Evolutionary conservation across 495 filamentous ascomycete species (phyloP), one percentile per base, ranked within the genome.

Genomic region (Poronia punctata): DNA sequence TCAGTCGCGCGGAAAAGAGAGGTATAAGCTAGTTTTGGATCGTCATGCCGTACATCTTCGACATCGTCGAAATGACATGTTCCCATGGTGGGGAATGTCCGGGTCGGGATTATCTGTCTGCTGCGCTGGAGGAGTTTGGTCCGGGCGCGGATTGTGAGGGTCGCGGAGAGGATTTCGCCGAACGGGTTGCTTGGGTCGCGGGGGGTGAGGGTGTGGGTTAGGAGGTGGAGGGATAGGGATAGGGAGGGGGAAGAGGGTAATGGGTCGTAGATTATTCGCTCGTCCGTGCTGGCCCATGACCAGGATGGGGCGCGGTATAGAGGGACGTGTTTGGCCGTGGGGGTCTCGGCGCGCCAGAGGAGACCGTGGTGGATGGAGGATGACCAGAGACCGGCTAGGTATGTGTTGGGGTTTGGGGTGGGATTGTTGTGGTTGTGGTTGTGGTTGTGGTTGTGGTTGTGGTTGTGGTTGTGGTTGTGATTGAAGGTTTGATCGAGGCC

Each of bases 241-340:
- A 16, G 29, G 11, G n/a, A 4, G 32, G 19, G 19, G 7, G 10
- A 21, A 14, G 35, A 31, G 35, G 26, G 24, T 33, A 11, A n/a
- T 17, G 4, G 10, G 11, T 12, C 5, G n/a, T 25, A 42, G 11
- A 35, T 2, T 4, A 48, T 15, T 22, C 28, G 20, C 29, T 41
- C 46, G 38, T 53, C 40, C 10, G 48, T 27, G 10, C 16, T 17
- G 15, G 44, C 46, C 49, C 49, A 52, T 3, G 49, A 52, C 49
- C 49, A 52, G 5, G 49, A 46, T n/a, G 49, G 49, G 12, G 44
- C 44, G 15, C 46, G 38, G 43, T 53, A 53, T 11, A 16, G 11
- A 18, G 15, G 27, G 15, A 24, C 22, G 23, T 24, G 16, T 18
- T 17, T 20, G 6, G 29, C 17, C 18, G 33, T 28, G 26, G 12